phyloP scores from a whole-genome alignment of 106 monocot species.

The Dendrobium catenatum region DNA sequence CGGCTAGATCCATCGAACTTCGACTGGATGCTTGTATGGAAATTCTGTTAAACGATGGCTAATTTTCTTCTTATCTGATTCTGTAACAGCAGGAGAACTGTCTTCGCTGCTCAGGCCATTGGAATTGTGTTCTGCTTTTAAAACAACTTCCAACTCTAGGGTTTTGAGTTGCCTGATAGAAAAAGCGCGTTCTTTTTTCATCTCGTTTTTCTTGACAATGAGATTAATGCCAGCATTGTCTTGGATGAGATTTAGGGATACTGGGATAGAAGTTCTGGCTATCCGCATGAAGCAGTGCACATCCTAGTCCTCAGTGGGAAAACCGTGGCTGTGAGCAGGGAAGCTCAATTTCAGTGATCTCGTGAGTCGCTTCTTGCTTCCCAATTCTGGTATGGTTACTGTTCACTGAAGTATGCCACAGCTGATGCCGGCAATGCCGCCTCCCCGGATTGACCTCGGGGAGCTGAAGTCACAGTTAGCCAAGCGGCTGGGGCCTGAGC shows the following conservation, averaged over 20 bases:
- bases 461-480: slow-evolving; percentile 44
- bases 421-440: slow-evolving; percentile 8
- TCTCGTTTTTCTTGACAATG: not conserved
- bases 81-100: not conserved
- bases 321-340: not conserved
- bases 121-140: not conserved
- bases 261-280: not conserved
- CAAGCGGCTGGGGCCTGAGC: slow-evolving; percentile 33
- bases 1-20: not conserved
- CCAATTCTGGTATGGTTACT: not conserved
- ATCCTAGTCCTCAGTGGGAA: not conserved
- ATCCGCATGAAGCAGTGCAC: not conserved
- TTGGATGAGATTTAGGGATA: not conserved
- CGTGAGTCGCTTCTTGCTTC: not conserved
- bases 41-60: not conserved
- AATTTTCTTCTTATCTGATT: not conserved
- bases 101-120: not conserved
- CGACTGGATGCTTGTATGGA: not conserved
- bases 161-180: not conserved
- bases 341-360: not conserved
- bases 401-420: not conserved
- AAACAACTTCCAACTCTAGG: not conserved
- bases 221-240: not conserved
- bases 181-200: not conserved
- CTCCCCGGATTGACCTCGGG: slow-evolving; percentile 29